These are phyloP conservation scores for Trichophyton simii DNA, from an alignment of 2,329 filamentous ascomycete species.

Conservation along the genomic window DNA sequence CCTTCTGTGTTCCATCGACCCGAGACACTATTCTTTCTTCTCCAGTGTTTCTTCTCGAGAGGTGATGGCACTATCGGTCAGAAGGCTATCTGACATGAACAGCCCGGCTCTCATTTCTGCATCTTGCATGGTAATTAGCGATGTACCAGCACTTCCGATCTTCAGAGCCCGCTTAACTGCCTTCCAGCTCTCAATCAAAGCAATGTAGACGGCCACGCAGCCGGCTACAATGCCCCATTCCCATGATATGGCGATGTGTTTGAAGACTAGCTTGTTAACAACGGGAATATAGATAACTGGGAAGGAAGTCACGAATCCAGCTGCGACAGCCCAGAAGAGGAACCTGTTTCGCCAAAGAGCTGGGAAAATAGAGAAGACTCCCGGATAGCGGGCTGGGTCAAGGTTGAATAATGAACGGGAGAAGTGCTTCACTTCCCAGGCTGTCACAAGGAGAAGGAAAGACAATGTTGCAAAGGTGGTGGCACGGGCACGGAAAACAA, in stretches of 20 bases:
- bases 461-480: conserved; percentile 63
- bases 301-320: conserved; percentile 45
- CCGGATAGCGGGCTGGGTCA: conserved; percentile 41
- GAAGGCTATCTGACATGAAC: conserved; percentile 9
- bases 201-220: conserved; percentile 47
- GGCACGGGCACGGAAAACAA: conserved; percentile 55
- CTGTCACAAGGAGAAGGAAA: conserved; percentile 61
- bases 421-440: conserved; percentile 66
- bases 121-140: conserved; percentile 21
- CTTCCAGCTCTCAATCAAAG: conserved; percentile 53
- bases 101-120: conserved; percentile 23
- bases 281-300: conserved; percentile 55
- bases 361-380: conserved; percentile 49
- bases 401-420: conserved; percentile 61
- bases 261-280: conserved; percentile 51
- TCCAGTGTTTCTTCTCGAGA: conserved; percentile 12
- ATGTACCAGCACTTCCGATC: conserved; percentile 25
- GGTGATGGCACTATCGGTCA: background rate
- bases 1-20: background rate
- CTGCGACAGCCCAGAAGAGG: conserved; percentile 51
- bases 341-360: conserved; percentile 61
- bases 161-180: conserved; percentile 43
- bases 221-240: conserved; percentile 58
- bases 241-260: conserved; percentile 52
- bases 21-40: conserved; percentile 4